Conservation (phyloP, 2,329 filamentous ascomycete genomes). For the Myriangium duriaei region DNA sequence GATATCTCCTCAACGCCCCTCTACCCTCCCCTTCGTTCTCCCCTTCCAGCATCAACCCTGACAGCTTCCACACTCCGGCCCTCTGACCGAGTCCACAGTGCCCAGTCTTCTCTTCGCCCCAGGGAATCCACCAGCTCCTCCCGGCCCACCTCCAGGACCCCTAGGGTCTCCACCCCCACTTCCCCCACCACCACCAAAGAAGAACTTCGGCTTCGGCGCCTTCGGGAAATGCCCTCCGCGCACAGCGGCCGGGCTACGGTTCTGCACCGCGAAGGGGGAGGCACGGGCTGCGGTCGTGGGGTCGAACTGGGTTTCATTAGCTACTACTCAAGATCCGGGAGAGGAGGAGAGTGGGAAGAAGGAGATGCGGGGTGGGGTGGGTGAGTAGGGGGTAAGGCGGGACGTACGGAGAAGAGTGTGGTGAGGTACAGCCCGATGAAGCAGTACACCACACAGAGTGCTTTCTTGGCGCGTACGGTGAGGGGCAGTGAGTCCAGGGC, state of each 20-base stretch:
- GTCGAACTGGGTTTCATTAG: conserved; percentile 26
- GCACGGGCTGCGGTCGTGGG: conserved; percentile 33
- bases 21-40: neutral
- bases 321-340: conserved; percentile 12
- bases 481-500: conserved; percentile 25
- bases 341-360: neutral
- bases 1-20: no score
- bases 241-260: conserved; percentile 13
- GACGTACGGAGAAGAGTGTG: conserved; percentile 35
- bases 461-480: conserved; percentile 29
- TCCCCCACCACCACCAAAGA: conserved; percentile 17
- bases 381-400: neutral
- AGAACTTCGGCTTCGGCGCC: conserved; percentile 9
- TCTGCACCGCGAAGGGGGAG: conserved; percentile 33
- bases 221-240: conserved; percentile 3
- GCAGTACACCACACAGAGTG: conserved; percentile 31
- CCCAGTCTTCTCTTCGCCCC: conserved; percentile 7
- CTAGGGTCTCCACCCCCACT: conserved; percentile 17
- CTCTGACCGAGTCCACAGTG: conserved; percentile 6
- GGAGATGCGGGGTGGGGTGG: neutral
- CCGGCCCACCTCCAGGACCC: conserved; percentile 2
- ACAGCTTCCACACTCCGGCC: conserved; percentile 9
- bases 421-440: conserved; percentile 38
- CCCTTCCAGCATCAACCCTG: neutral
- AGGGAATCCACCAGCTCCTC: neutral